A percentile compares a stretch with the other conserved stretches of the same genome.
Evolutionary conservation across 345 rosid species (phyloP).

Genomic region (Citrus hindsii): DNA sequence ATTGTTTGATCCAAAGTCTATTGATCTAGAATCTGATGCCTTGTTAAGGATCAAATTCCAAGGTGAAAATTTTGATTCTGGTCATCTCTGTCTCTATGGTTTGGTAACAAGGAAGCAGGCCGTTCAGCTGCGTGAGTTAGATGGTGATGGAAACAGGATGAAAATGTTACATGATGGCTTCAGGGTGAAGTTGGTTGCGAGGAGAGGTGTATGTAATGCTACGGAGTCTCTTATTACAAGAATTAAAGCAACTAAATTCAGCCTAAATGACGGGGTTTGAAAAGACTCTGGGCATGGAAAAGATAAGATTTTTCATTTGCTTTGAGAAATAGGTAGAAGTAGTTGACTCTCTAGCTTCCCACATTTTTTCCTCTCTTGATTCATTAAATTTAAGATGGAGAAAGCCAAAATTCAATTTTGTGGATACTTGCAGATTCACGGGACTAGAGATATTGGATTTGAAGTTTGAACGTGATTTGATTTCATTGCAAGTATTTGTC

Average conservation of each 20-base stretch:
- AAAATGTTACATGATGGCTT: conserved; percentile 33
- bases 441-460: neutral
- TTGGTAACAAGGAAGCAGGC: conserved; percentile 54
- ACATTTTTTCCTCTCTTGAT: neutral
- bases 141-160: conserved; percentile 48
- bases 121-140: conserved; percentile 43
- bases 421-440: conserved; percentile 2
- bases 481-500: neutral
- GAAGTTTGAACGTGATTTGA: neutral
- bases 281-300: neutral
- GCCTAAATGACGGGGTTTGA: conserved; percentile 8
- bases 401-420: neutral
- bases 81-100: conserved; percentile 39
- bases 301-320: neutral
- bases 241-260: conserved; percentile 47
- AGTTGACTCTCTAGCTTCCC: neutral
- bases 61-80: conserved; percentile 27
- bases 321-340: conserved; percentile 2
- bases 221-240: conserved; percentile 51
- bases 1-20: conserved; percentile 54
- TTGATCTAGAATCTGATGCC: conserved; percentile 43
- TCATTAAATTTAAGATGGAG: neutral
- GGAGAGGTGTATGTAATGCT: conserved; percentile 42
- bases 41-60: conserved; percentile 45
- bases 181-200: conserved; percentile 37